These are phyloP conservation scores for Metschnikowia kunwiensis DNA, from an alignment of 805 yeast species.

Conservation along the genomic window DNA sequence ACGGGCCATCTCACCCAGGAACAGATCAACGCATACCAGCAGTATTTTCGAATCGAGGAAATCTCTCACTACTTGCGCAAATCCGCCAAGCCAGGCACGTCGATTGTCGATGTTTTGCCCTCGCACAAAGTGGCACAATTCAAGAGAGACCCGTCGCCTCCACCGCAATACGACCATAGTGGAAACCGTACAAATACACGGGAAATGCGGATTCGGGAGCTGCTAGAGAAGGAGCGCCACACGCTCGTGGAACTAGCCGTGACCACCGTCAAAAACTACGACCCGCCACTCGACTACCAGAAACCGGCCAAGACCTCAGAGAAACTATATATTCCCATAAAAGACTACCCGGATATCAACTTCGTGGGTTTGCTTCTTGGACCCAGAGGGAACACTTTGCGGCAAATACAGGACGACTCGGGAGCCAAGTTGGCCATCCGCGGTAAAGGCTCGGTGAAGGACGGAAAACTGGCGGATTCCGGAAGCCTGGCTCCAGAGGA, in stretches of 20 bases:
- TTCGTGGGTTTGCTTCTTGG: conserved; percentile 90
- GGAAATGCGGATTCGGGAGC: conserved; percentile 51
- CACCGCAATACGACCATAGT: conserved; percentile 79
- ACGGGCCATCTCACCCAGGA: conserved; percentile 54
- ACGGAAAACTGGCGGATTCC: conserved; percentile 55
- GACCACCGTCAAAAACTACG: conserved; percentile 67
- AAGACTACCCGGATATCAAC: conserved; percentile 86
- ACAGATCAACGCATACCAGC: conserved; percentile 73
- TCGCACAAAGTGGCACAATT: conserved; percentile 37
- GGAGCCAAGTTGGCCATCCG: conserved; percentile 90
- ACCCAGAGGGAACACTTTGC: conserved; percentile 90
- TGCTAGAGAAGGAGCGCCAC: conserved; percentile 75
- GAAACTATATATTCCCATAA: conserved; percentile 79
- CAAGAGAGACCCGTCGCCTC: conserved; percentile 76
- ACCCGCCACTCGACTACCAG: conserved; percentile 76
- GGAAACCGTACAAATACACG: conserved; percentile 89
- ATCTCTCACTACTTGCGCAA: conserved; percentile 55
- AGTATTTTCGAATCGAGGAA: conserved; percentile 74
- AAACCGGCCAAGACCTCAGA: conserved; percentile 69
- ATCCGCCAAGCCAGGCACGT: conserved; percentile 23
- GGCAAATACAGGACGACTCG: conserved; percentile 74
- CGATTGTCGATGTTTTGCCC: conserved; percentile 49
- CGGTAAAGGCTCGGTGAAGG: conserved; percentile 95
- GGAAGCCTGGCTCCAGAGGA: conserved; percentile 41
- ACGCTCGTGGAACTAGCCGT: conserved; percentile 72